These are phyloP conservation scores for Coemansia sp. DNA, from an alignment of 192 early-diverging fungal species.

Conservation along the genomic window DNA sequence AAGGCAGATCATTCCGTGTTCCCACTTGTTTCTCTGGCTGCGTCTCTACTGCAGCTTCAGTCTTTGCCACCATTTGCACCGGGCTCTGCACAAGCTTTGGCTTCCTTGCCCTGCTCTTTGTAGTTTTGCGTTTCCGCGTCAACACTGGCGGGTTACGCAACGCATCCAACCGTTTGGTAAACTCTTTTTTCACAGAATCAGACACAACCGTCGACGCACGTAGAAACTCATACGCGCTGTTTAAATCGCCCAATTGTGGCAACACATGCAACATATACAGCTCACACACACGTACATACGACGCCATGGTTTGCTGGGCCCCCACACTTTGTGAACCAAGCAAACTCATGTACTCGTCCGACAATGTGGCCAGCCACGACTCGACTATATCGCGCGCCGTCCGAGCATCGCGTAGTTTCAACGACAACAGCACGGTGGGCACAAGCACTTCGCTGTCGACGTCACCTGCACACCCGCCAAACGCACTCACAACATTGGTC, in stretches of 20 bases:
- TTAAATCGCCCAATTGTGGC: conserved; percentile 44
- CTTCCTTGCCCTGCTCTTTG: conserved; percentile 13
- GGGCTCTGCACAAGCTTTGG: not conserved
- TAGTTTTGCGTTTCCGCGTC: not conserved
- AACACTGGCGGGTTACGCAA: conserved; percentile 29
- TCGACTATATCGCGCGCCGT: conserved; percentile 49
- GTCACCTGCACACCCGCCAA: conserved; percentile 41
- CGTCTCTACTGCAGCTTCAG: not conserved
- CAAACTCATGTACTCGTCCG: conserved; percentile 39
- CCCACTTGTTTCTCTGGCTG: not conserved
- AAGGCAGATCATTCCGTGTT: not conserved
- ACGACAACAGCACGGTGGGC: conserved; percentile 45
- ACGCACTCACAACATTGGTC: conserved; percentile 34
- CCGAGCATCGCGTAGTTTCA: conserved; percentile 50
- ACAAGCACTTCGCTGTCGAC: conserved; percentile 54
- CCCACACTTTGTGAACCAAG: conserved; percentile 9
- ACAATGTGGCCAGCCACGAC: conserved; percentile 48
- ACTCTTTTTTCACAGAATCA: conserved; percentile 18
- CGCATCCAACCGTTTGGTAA: conserved; percentile 33
- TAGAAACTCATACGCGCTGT: conserved; percentile 38
- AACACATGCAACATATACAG: conserved; percentile 50
- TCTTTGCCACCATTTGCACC: not conserved
- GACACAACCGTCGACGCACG: conserved; percentile 20
- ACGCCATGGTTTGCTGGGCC: conserved; percentile 40
- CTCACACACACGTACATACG: conserved; percentile 52